phyloP scores from a whole-genome alignment of 805 yeast species.

The Yamadazyma tumulicola region DNA sequence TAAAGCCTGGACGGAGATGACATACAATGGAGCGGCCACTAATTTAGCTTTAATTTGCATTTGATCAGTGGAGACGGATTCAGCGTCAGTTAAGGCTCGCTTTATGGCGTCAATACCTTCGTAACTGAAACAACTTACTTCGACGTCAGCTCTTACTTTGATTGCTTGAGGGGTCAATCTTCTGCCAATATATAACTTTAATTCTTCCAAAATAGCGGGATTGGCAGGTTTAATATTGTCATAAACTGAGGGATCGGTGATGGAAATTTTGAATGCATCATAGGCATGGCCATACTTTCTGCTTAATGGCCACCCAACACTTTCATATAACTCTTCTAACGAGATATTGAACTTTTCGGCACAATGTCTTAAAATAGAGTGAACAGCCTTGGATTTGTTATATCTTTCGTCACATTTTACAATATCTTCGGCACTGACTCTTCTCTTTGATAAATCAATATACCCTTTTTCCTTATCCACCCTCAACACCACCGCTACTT shows the following conservation, averaged over 20 bases:
- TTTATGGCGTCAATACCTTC: conserved; percentile 98
- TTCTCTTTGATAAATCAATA: conserved; percentile 94
- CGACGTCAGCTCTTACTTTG: conserved; percentile 97
- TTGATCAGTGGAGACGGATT: conserved; percentile 74
- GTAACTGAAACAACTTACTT: conserved; percentile 93
- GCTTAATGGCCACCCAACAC: conserved; percentile 97
- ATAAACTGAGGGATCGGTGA: conserved; percentile 86
- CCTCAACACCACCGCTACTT: conserved; percentile 95
- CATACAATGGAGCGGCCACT: conserved; percentile 97
- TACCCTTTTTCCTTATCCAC: conserved; percentile 99
- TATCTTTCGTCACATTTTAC: conserved; percentile 96
- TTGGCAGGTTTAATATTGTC: conserved; percentile 74
- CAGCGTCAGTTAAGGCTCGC: conserved; percentile 83
- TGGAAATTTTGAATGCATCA: conserved; percentile 94
- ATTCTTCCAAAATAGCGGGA: conserved; percentile 73
- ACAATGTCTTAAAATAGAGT: conserved; percentile 96
- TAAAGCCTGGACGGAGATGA: conserved; percentile 85
- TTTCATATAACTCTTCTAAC: conserved; percentile 78
- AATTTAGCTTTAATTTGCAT: conserved; percentile 89
- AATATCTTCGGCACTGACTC: conserved; percentile 97
- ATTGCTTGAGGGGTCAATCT: conserved; percentile 98
- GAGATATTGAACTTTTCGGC: conserved; percentile 93
- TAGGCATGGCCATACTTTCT: conserved; percentile 94
- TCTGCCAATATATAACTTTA: conserved; percentile 81
- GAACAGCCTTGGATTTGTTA: conserved; percentile 95